These are phyloP conservation scores for Cerioporus squamosus DNA, from an alignment of 1,284 basidiomycete genomes.

Conservation along the genomic window DNA sequence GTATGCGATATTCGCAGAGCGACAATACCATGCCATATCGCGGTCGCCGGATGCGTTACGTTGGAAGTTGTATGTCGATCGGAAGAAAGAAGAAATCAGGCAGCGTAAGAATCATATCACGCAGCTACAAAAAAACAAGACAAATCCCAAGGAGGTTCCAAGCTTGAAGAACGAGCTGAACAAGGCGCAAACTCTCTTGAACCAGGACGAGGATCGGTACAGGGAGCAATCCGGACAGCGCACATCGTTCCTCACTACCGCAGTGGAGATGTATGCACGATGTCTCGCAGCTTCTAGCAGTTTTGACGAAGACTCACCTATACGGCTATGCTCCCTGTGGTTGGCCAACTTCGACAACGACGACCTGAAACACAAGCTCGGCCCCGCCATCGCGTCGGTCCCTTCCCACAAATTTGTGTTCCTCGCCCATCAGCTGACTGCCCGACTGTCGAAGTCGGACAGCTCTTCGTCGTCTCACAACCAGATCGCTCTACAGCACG, in stretches of 20 bases:
- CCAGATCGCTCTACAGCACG: conserved; percentile 65
- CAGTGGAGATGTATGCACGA: conserved; percentile 84
- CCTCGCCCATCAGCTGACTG: conserved; percentile 91
- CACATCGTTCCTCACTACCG: conserved; percentile 70
- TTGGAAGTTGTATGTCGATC: conserved; percentile 75
- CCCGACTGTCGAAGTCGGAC: conserved; percentile 65
- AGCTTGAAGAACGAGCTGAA: conserved; percentile 38
- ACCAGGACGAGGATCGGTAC: conserved; percentile 66
- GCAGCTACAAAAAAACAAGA: conserved; percentile 33
- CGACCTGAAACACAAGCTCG: conserved; percentile 57
- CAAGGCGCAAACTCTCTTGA: conserved; percentile 46
- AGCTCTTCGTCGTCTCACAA: conserved; percentile 43
- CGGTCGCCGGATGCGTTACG: conserved; percentile 77
- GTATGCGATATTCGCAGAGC: conserved; percentile 89
- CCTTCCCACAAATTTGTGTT: conserved; percentile 91
- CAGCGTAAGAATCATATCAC: conserved; percentile 48
- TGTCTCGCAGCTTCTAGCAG: conserved; percentile 72
- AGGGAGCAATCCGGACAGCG: conserved; percentile 62
- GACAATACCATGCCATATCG: conserved; percentile 76
- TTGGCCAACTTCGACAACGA: conserved; percentile 78
- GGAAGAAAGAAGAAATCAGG: conserved; percentile 69
- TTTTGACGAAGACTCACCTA: conserved; percentile 79
- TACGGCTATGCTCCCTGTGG: conserved; percentile 91
- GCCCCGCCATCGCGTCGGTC: conserved; percentile 59
- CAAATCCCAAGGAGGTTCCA: conserved; percentile 29